Evolutionary conservation across 2,329 filamentous ascomycete species (phyloP).

Genomic region (Diplodia mutila): DNA sequence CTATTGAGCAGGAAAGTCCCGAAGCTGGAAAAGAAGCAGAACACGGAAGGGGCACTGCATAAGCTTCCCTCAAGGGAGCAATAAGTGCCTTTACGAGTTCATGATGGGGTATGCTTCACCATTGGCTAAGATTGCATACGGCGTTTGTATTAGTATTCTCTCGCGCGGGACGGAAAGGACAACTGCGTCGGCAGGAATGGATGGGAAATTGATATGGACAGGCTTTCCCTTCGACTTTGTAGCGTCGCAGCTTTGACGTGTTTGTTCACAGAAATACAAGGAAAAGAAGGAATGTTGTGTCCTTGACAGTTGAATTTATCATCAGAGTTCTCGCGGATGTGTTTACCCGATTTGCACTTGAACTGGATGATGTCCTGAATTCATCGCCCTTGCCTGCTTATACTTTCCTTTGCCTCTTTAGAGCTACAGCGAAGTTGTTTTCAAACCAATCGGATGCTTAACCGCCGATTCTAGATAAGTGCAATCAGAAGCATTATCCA

Average conservation of each 20-base stretch:
- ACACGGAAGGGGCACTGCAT: constrained; percentile 9
- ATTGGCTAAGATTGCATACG: neutral
- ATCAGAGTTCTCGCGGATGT: no score
- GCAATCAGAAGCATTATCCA: neutral
- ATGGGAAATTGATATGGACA: neutral
- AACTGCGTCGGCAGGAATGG: neutral
- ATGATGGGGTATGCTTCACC: neutral
- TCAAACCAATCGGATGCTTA: no score
- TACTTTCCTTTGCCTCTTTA: no score
- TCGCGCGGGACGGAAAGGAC: neutral
- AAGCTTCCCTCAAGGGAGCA: neutral
- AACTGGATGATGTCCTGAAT: no score
- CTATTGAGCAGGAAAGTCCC: constrained; percentile 65
- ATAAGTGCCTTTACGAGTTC: neutral
- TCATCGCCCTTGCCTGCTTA: no score
- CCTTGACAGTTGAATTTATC: no score
- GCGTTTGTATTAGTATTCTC: neutral
- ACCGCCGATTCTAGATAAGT: neutral
- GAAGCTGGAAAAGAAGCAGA: constrained; percentile 43
- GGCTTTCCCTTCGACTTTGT: neutral
- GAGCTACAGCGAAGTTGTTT: no score
- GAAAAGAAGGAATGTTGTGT: neutral
- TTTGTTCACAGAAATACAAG: neutral
- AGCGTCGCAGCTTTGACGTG: neutral
- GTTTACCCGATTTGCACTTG: no score